These are phyloP conservation scores for Populus trichocarpa DNA, from an alignment of 441 rosid genomes.

Conservation along the genomic window DNA sequence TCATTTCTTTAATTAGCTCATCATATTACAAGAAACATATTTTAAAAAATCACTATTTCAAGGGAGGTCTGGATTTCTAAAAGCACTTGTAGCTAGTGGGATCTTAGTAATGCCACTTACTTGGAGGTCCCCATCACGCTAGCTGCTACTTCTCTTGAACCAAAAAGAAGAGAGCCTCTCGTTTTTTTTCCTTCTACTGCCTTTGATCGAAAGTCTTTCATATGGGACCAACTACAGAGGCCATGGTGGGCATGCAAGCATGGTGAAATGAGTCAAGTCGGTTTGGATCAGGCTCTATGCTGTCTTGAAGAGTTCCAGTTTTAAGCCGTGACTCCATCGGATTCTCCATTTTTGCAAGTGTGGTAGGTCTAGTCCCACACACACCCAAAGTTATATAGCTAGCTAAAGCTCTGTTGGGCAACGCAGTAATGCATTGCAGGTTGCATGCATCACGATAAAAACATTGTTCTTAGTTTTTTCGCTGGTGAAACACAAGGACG, in stretches of 20 bases:
- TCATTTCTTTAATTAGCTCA: neutral
- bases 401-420: neutral
- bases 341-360: conserved; percentile 7
- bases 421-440: too few species aligned
- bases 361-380: conserved; percentile 5
- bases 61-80: neutral
- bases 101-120: conserved; percentile 5
- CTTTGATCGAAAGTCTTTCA: neutral
- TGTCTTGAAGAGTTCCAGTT: too few species aligned
- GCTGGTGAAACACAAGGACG: too few species aligned
- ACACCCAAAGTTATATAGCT: neutral
- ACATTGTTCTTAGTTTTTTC: too few species aligned
- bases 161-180: conserved; percentile 3
- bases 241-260: neutral
- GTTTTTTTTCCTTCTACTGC: neutral
- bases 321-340: conserved; percentile 1
- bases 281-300: neutral
- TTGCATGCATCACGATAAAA: too few species aligned
- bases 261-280: conserved; percentile 2
- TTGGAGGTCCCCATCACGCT: conserved; percentile 4
- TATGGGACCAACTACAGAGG: neutral
- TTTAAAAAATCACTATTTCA: too few species aligned
- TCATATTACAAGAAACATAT: neutral
- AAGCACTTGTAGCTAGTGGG: conserved; percentile 13
- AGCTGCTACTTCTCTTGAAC: neutral